Percentiles rank a stretch among this genome's conserved stretches.
Evolutionary conservation across 768 basidiomycete genomes (phyloP).

Genomic region (Phylloporus rhodoxanthus): DNA sequence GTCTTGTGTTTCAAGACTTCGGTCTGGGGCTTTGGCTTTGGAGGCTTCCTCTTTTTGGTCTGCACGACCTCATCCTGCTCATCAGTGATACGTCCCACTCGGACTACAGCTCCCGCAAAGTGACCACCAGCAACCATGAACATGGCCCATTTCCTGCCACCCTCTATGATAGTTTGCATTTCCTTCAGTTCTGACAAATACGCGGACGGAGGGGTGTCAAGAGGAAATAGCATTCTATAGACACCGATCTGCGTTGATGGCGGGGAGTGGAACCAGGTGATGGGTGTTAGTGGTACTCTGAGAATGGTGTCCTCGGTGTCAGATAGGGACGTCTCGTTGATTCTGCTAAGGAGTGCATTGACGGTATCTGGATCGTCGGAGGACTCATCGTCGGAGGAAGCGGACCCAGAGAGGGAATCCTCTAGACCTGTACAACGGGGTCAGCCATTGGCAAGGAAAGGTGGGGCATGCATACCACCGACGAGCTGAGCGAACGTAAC

Average conservation of each 20-base stretch:
- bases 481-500: constrained; percentile 69
- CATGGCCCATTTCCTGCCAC: constrained; percentile 81
- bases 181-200: constrained; percentile 58
- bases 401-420: constrained; percentile 90
- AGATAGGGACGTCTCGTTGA: constrained; percentile 43
- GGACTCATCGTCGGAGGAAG: constrained; percentile 54
- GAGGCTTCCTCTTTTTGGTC: constrained; percentile 49
- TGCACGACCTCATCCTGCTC: constrained; percentile 36
- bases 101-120: constrained; percentile 88
- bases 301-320: constrained; percentile 34
- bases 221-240: constrained; percentile 72
- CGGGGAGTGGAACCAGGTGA: constrained; percentile 88
- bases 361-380: constrained; percentile 65
- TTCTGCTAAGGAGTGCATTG: constrained; percentile 57
- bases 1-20: constrained; percentile 90
- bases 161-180: constrained; percentile 52
- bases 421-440: constrained; percentile 48
- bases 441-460: background rate
- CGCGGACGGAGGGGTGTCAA: constrained; percentile 30
- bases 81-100: constrained; percentile 52
- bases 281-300: constrained; percentile 54
- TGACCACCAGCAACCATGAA: constrained; percentile 98
- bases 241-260: constrained; percentile 86
- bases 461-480: constrained; percentile 52
- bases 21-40: constrained; percentile 66